phyloP scores from a whole-genome alignment of 2,329 filamentous ascomycete genomes.

The Ceratocystis cacaofunesta region DNA sequence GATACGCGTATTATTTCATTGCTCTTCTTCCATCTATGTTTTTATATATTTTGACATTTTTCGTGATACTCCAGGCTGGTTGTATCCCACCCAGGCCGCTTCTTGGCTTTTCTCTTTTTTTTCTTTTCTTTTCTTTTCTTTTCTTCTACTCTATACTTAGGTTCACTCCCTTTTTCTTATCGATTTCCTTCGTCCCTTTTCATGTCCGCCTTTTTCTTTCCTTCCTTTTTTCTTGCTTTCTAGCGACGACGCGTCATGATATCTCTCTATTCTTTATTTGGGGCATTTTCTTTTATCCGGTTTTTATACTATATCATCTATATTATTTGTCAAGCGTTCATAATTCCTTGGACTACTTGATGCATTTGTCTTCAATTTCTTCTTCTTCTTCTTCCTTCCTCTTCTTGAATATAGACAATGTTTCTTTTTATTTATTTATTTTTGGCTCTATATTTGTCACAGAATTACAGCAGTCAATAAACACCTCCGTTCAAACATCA shows the following conservation, averaged over 20 bases:
- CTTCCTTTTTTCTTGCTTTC: neutral
- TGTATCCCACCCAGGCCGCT: neutral
- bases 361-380: neutral
- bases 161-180: neutral
- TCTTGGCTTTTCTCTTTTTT: neutral
- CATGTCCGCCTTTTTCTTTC: neutral
- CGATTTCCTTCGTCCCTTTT: neutral
- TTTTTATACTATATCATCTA: neutral
- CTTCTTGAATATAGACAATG: neutral
- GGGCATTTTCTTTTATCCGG: neutral
- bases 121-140: neutral
- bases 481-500: neutral
- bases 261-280: neutral
- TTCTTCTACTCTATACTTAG: neutral
- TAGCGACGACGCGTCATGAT: conserved; percentile 3
- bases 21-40: neutral
- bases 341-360: too few relatives aligned
- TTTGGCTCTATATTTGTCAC: neutral
- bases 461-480: neutral
- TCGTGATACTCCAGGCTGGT: neutral
- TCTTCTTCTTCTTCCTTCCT: neutral
- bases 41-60: conserved; percentile 7
- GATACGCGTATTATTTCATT: neutral
- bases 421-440: neutral
- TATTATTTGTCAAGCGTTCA: neutral